Evolutionary conservation across 1,139 yeast genomes (phyloP).

Genomic region (Eremothecium sinecaudum): DNA sequence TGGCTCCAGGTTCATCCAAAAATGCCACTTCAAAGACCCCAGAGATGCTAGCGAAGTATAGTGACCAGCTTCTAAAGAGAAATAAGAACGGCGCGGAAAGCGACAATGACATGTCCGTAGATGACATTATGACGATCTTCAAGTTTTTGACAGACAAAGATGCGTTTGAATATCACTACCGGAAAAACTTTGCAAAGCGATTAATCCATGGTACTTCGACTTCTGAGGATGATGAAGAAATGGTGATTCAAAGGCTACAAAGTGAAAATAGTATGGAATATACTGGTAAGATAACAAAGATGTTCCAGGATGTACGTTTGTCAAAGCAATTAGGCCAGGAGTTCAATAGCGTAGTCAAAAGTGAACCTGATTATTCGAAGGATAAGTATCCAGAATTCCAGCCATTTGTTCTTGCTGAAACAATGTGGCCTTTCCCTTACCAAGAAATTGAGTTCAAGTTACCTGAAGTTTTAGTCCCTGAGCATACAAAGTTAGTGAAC

Average conservation of each 20-base stretch:
- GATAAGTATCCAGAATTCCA: slow-evolving; percentile 51
- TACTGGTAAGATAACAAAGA: slow-evolving; percentile 86
- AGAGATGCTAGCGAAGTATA: slow-evolving; percentile 80
- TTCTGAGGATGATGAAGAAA: slow-evolving; percentile 76
- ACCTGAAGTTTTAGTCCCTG: slow-evolving; percentile 53
- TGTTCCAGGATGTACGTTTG: slow-evolving; percentile 91
- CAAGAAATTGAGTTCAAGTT: slow-evolving; percentile 41
- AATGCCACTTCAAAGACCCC: slow-evolving; percentile 65
- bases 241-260: slow-evolving; percentile 76
- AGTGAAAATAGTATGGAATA: slow-evolving; percentile 88
- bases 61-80: slow-evolving; percentile 74
- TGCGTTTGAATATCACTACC: slow-evolving; percentile 86
- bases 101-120: slow-evolving; percentile 57
- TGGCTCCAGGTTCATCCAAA: slow-evolving; percentile 44
- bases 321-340: slow-evolving; percentile 67
- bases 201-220: slow-evolving; percentile 77
- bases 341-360: slow-evolving; percentile 47
- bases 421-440: slow-evolving; percentile 74
- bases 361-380: slow-evolving; percentile 29
- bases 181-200: slow-evolving; percentile 82
- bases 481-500: slow-evolving; percentile 58
- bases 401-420: slow-evolving; percentile 74
- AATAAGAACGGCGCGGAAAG: slow-evolving; percentile 55
- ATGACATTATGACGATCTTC: slow-evolving; percentile 79
- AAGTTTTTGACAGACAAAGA: slow-evolving; percentile 89